phyloP scores from a whole-genome alignment of 805 yeast species.

The Kuraishia floccosa region DNA sequence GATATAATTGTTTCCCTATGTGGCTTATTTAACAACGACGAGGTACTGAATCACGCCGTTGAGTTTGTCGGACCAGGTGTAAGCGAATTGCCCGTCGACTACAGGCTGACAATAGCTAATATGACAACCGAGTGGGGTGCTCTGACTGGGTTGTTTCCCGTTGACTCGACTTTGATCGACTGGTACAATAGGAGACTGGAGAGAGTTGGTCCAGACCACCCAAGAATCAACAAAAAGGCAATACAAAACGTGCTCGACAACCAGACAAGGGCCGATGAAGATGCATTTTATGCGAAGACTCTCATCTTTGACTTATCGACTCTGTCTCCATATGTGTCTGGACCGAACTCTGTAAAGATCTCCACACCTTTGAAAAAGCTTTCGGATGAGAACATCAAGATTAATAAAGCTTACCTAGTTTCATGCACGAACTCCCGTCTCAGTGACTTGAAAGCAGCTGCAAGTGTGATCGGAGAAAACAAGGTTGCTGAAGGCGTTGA shows the following conservation, averaged over 20 bases:
- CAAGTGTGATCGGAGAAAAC: constrained; percentile 70
- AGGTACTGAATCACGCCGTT: constrained; percentile 87
- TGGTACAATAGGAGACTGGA: constrained; percentile 63
- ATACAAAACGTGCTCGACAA: constrained; percentile 39
- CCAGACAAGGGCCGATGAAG: constrained; percentile 46
- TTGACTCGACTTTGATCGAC: constrained; percentile 63
- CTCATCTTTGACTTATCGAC: constrained; percentile 70
- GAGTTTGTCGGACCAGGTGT: constrained; percentile 86
- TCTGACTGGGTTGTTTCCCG: constrained; percentile 93
- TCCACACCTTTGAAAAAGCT: constrained; percentile 70
- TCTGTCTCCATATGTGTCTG: constrained; percentile 82
- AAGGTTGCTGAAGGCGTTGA: constrained; percentile 86
- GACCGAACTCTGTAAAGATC: constrained; percentile 95
- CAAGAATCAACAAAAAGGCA: constrained; percentile 62
- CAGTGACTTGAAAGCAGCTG: constrained; percentile 91
- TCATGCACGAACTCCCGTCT: constrained; percentile 95
- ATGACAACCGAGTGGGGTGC: constrained; percentile 99
- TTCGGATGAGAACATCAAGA: constrained; percentile 59
- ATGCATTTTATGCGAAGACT: constrained; percentile 83
- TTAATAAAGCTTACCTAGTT: constrained; percentile 94
- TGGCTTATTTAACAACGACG: constrained; percentile 86
- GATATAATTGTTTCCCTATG: constrained; percentile 95
- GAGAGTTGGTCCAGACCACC: constrained; percentile 43
- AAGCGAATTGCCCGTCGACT: constrained; percentile 59
- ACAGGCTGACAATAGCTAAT: constrained; percentile 86